Evolutionary conservation across 495 filamentous ascomycete genomes (phyloP).

Genomic region (Opeltia flavorubescens): DNA sequence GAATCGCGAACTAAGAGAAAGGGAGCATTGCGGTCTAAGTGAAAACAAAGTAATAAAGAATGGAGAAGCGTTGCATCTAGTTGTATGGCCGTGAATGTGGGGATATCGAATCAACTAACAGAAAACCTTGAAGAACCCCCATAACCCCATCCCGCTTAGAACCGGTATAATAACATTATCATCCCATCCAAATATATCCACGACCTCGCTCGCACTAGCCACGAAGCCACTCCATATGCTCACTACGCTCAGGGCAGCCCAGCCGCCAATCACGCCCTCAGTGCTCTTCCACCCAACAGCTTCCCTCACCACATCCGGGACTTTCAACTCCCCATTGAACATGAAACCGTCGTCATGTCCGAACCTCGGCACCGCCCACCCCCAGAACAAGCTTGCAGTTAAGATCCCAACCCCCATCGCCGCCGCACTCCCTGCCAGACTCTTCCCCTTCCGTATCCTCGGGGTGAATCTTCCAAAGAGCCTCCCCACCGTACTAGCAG

Average conservation of each 20-base stretch:
- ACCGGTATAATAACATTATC: conserved; percentile 96
- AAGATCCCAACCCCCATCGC: conserved; percentile 67
- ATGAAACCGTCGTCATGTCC: conserved; percentile 59
- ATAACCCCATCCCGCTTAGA: conserved; percentile 77
- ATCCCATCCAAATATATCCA: conserved; percentile 85
- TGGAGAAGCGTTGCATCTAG: conserved; percentile 3
- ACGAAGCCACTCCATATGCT: conserved; percentile 77
- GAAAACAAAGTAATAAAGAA: too few relatives aligned
- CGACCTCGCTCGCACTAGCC: conserved; percentile 75
- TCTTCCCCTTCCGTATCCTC: conserved; percentile 73
- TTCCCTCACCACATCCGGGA: conserved; percentile 41
- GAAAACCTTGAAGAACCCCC: conserved; percentile 88
- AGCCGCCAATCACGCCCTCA: conserved; percentile 39
- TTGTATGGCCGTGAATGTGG: conserved; percentile 46
- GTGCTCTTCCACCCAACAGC: conserved; percentile 33
- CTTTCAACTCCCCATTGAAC: conserved; percentile 58
- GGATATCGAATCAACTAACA: conserved; percentile 28
- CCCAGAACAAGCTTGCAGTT: conserved; percentile 79
- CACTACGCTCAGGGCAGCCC: conserved; percentile 67
- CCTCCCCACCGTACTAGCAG: conserved; percentile 83
- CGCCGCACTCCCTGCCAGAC: conserved; percentile 73
- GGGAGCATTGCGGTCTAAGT: too few relatives aligned
- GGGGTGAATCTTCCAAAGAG: conserved; percentile 80
- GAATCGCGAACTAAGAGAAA: background rate
- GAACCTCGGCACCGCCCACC: conserved; percentile 57